phyloP scores from a whole-genome alignment of 352 stramenopile species.

The Globisporangium canariense region DNA sequence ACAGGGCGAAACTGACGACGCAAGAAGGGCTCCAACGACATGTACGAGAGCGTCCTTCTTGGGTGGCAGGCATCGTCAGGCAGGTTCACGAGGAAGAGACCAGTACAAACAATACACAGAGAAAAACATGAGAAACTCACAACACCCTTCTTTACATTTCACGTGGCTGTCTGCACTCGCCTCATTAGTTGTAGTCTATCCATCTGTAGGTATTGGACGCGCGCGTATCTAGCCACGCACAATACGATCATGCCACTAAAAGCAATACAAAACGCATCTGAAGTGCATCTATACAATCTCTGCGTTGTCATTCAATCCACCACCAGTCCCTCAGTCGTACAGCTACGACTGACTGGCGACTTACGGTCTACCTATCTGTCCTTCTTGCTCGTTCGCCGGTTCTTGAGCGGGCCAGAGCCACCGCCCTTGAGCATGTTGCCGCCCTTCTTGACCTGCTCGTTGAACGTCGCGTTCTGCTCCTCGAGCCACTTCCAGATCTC shows the following conservation, averaged over 20 bases:
- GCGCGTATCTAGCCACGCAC: background rate
- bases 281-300: slow-evolving; percentile 6
- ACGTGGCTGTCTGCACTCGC: background rate
- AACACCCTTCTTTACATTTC: background rate
- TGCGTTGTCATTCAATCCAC: slow-evolving; percentile 3
- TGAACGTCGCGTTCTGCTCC: slow-evolving; percentile 96
- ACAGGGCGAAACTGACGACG: background rate
- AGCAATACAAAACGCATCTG: background rate
- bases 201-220: background rate
- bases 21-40: background rate
- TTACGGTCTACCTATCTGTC: slow-evolving; percentile 23
- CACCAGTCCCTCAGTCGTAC: background rate
- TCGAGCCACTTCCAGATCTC: slow-evolving; percentile 97
- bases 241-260: background rate
- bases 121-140: background rate
- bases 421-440: slow-evolving; percentile 94
- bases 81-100: background rate
- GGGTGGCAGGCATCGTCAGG: background rate
- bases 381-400: slow-evolving; percentile 50
- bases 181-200: background rate
- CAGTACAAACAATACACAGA: background rate
- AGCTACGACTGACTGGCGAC: background rate
- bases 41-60: background rate
- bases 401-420: slow-evolving; percentile 68
- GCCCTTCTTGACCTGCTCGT: slow-evolving; percentile 95